These are phyloP conservation scores for Irpex sp. DNA, from an alignment of 1,284 basidiomycete genomes.

Conservation along the genomic window DNA sequence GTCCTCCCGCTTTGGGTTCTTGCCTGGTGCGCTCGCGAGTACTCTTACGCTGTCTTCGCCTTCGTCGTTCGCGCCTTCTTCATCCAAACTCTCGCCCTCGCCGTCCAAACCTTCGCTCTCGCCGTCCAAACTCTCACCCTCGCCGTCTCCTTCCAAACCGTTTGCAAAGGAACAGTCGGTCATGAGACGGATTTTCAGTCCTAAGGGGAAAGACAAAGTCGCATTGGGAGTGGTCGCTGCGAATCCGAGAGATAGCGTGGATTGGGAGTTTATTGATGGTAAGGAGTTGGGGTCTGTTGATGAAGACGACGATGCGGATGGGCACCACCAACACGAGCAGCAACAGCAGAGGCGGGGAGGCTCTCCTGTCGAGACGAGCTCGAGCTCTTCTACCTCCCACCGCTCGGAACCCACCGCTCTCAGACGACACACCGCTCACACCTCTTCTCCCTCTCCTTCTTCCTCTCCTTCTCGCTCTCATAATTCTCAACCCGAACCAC, in stretches of 20 bases:
- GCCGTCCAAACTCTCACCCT: conserved; percentile 8
- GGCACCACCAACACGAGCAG: too few species aligned
- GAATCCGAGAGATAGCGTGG: conserved; percentile 4
- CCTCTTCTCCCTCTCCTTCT: too few species aligned
- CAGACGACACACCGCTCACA: too few species aligned
- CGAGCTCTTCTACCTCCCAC: too few species aligned
- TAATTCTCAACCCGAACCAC: conserved; percentile 8
- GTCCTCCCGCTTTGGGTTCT: conserved; percentile 9
- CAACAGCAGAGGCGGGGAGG: background rate
- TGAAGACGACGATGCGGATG: background rate
- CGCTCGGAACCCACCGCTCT: too few species aligned
- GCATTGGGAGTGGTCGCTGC: background rate
- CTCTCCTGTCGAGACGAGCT: background rate
- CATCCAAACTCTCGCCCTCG: conserved; percentile 5
- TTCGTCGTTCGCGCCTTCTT: background rate
- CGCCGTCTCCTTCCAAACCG: conserved; percentile 19
- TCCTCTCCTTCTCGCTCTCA: background rate
- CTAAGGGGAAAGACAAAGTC: conserved; percentile 28
- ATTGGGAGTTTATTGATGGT: conserved; percentile 23
- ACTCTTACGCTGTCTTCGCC: conserved; percentile 21
- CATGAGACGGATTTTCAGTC: conserved; percentile 26
- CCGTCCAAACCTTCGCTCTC: conserved; percentile 11
- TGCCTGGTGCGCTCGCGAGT: conserved; percentile 22
- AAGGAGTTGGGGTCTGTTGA: background rate
- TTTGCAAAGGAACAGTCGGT: conserved; percentile 26